These are phyloP conservation scores for Ziziphus jujuba DNA, from an alignment of 306 rosid species.

Conservation along the genomic window DNA sequence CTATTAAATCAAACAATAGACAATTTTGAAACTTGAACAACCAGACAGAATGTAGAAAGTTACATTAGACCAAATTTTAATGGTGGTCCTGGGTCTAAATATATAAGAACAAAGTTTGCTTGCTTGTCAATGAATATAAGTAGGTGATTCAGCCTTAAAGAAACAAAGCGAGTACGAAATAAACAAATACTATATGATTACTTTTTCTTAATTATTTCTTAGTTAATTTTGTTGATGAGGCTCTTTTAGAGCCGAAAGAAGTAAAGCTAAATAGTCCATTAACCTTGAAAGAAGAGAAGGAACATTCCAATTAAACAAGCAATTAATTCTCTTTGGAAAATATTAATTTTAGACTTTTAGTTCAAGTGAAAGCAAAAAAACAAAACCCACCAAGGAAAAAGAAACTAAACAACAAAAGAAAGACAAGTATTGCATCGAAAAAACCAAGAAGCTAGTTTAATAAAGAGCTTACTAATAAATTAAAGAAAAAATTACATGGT, in stretches of 20 bases:
- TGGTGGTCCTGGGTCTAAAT: background rate
- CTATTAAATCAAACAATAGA: background rate
- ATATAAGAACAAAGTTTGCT: slow-evolving; percentile 3
- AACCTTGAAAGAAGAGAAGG: slow-evolving; percentile 49
- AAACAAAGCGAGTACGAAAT: background rate
- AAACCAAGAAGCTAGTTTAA: slow-evolving; percentile 4
- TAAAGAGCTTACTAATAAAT: slow-evolving; percentile 1
- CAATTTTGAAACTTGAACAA: slow-evolving; percentile 15
- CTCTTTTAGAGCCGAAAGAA: slow-evolving; percentile 64
- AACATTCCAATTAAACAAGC: slow-evolving; percentile 26
- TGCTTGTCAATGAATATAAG: background rate
- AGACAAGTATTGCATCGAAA: slow-evolving; percentile 5
- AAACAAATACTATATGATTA: background rate
- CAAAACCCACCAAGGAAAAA: slow-evolving; percentile 4
- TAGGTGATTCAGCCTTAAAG: slow-evolving; percentile 5
- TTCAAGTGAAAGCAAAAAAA: slow-evolving; percentile 28
- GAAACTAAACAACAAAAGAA: slow-evolving; percentile 6
- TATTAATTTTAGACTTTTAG: background rate
- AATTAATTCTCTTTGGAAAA: background rate
- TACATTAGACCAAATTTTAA: background rate
- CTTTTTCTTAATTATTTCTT: background rate
- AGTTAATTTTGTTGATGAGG: slow-evolving; percentile 11
- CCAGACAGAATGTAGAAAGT: background rate
- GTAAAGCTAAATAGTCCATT: slow-evolving; percentile 36
- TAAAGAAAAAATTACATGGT: background rate